Evolutionary conservation across 495 filamentous ascomycete genomes (phyloP), one percentile per base, ranked within the genome.

Genomic region (Aspergillus sclerotioniger): DNA sequence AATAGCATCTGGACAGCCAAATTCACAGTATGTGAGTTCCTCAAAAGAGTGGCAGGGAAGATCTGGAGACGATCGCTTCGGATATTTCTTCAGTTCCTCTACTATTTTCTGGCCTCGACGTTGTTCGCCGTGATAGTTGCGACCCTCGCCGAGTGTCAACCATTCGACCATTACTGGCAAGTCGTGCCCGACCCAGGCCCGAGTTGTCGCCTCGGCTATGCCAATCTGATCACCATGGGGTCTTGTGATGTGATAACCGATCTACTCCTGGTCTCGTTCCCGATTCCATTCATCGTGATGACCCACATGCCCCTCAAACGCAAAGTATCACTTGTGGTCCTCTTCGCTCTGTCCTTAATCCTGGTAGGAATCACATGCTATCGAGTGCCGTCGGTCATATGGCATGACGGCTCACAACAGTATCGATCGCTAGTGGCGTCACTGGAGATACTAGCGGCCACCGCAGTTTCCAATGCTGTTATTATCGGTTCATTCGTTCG

Each of bases 1-100:
- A 35, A 46, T 43, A 94, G 92, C 61, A 87, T 98, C 56, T 98
- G 93, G 93, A 87, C 86, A 29, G 84, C 92, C 64, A 98, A 98
- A 72, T 82, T 87, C 70, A 90, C 92, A 47, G 88, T 98, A 53
- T 88, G 89, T 58, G 91, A 95, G 69, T 97, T 96, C 65, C 86
- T 98, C 59, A 88, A 87, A 63, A 86, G 94, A 20, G 82, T 98
- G 37, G 82, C 82, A 6, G 76, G 78, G 7, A 72, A 81, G 48
- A 77, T 84, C 54, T 95, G 90, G 90, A 83, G 87, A 53, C 77
- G 79, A 19, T 85, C 86, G 7, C 89, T 93, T 57, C 82, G 87
- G 37, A 57, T 82, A 3, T 83, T 83, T 20, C 73, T 98, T 8
- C 73, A 81, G 53, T 77, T 82, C 54, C 87, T 97, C 57, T 83